phyloP scores from a whole-genome alignment of 108 stramenopile species.

The Cyclotella choctawhatcheeana region DNA sequence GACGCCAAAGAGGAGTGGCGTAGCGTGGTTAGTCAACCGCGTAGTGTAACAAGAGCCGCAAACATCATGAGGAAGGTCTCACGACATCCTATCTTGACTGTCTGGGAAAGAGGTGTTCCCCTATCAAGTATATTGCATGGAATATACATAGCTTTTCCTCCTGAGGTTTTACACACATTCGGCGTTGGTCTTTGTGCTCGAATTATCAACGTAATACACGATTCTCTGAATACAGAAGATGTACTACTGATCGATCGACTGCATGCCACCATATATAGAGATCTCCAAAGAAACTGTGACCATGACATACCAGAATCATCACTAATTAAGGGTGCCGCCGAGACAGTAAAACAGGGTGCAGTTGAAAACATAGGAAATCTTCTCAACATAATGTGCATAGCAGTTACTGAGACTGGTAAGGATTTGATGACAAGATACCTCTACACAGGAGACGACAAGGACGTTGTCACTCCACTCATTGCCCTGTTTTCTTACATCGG shows the following conservation, averaged over 20 bases:
- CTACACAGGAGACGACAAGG: neutral
- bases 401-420: neutral
- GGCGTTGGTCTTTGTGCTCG: neutral
- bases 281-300: neutral
- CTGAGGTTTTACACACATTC: slow-evolving; percentile 8
- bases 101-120: slow-evolving; percentile 1
- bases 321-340: neutral
- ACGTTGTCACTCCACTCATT: neutral
- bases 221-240: neutral
- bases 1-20: neutral
- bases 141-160: neutral
- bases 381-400: neutral
- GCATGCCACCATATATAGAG: neutral
- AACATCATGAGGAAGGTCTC: slow-evolving; percentile 1
- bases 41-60: neutral
- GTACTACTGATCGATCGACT: neutral
- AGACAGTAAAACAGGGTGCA: neutral
- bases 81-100: slow-evolving; percentile 3
- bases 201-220: neutral
- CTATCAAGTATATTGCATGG: neutral
- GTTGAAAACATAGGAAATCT: neutral
- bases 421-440: neutral
- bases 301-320: neutral
- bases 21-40: neutral
- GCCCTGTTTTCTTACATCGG: neutral